Evolutionary conservation across 2,329 filamentous ascomycete genomes (phyloP).

Genomic region (Botryotinia globosa): DNA sequence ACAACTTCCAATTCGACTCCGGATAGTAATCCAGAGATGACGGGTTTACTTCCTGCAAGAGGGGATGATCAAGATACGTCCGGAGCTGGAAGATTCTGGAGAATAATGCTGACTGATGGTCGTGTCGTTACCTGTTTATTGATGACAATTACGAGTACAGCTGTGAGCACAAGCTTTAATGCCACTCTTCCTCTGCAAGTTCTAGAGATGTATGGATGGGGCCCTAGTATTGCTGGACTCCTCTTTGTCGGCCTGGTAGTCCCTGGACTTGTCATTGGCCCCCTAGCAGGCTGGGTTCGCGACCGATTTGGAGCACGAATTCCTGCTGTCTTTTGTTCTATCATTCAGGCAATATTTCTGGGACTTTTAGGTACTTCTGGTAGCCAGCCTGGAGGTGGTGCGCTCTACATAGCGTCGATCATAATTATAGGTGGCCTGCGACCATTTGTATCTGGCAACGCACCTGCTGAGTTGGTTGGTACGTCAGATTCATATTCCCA

Average conservation of each 20-base stretch:
- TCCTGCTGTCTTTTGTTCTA: background rate
- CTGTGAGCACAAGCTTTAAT: background rate
- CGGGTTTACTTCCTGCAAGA: too few species aligned
- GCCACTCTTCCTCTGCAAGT: constrained; percentile 2
- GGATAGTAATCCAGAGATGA: background rate
- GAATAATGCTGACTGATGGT: constrained; percentile 1
- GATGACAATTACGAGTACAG: background rate
- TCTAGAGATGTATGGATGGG: background rate
- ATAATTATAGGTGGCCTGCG: background rate
- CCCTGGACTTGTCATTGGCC: background rate
- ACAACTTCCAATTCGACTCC: background rate
- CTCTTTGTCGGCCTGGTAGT: background rate
- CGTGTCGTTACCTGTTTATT: background rate
- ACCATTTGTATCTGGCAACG: constrained; percentile 3
- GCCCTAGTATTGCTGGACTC: background rate
- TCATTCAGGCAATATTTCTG: background rate
- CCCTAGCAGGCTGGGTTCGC: background rate
- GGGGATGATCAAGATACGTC: background rate
- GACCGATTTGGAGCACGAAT: background rate
- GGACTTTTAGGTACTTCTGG: background rate
- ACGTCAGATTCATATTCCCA: background rate
- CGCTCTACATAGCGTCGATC: background rate
- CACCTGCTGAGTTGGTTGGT: background rate
- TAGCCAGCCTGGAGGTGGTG: background rate
- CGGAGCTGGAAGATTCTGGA: background rate